Evolutionary conservation across 352 stramenopile genomes (phyloP), one percentile per base, ranked within the genome.

Genomic region (Salisapilia sapeloensis): DNA sequence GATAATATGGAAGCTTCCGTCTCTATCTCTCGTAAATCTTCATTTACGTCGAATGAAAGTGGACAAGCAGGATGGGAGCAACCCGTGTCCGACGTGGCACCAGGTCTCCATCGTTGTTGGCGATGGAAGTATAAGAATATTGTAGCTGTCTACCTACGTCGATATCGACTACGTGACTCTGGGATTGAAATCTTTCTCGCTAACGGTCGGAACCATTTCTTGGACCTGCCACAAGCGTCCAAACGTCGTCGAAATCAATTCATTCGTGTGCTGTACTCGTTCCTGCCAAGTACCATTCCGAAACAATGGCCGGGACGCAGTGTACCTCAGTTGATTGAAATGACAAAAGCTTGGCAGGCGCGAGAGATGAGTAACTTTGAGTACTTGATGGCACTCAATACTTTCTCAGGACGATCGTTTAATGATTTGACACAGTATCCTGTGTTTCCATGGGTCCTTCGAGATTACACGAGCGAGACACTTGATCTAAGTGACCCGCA

Each of bases 361-460:
- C 60, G 69, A 4, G 50, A 79, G 22, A 63, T 89, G 28, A 84
- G 62, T 23, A 92, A 92, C 17, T 98, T 97, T 40, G 95, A 98
- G 32, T 99, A 98, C 48, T 49, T 98, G 12, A 95, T 97, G 55
- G 76, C 92, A 19, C 53, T 96, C 4, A 96, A 96, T 35, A 94
- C 79, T 20, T 80, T 86, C 23, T 76, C 81, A 2, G 83, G 81
- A 5, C 58, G 85, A 15, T 87, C 64, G 40, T 89, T 93, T 32
- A 94, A 95, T 34, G 85, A 96, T 42, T 38, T 96, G 36, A 94
- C 75, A 0, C 92, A 98, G 57, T 99, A 99, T 46, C 95, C 96
- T 3, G 93, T 96, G 0, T 94, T 94, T 29, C 83, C 84, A 0
- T 95, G 81, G 80, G 66, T 95, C 4, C 32, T 94, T 11, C 53